Conservation (phyloP, 176 grass and related monocot species). For the Triticum aestivum region DNA sequence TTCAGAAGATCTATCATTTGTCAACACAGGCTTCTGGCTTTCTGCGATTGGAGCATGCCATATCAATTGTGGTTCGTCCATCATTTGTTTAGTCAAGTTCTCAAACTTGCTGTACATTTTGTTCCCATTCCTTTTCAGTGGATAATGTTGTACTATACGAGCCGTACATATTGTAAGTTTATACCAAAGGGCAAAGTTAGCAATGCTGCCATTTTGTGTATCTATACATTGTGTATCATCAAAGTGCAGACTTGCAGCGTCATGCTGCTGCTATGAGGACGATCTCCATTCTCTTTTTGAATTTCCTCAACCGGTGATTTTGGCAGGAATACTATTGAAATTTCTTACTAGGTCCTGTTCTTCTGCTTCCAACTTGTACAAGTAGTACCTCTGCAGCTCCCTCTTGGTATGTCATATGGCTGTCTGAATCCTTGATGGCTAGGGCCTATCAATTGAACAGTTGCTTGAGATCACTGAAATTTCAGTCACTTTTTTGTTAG, state of each 20-base stretch:
- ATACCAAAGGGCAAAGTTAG: slow-evolving; percentile 1
- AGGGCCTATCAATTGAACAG: neutral
- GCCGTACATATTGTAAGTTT: slow-evolving; percentile 25
- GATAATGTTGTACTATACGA: slow-evolving; percentile 18
- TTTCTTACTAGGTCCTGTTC: neutral
- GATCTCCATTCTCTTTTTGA: neutral
- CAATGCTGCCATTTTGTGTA: neutral
- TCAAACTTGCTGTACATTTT: neutral
- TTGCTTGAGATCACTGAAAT: neutral
- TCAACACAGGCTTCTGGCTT: neutral
- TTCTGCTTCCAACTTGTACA: neutral
- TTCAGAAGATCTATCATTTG: neutral
- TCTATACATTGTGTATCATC: neutral
- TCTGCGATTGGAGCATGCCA: neutral
- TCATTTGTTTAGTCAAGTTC: neutral
- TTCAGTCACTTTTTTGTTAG: neutral
- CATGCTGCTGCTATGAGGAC: neutral
- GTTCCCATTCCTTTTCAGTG: neutral
- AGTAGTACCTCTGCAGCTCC: neutral
- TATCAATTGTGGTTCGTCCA: neutral
- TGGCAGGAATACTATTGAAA: neutral
- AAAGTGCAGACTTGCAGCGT: slow-evolving; percentile 2
- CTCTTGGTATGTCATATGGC: neutral
- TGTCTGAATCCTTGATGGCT: neutral
- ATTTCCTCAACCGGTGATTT: neutral